Conservation (phyloP, 73 alveolate genomes). For the Paramecium sonneborni region DNA sequence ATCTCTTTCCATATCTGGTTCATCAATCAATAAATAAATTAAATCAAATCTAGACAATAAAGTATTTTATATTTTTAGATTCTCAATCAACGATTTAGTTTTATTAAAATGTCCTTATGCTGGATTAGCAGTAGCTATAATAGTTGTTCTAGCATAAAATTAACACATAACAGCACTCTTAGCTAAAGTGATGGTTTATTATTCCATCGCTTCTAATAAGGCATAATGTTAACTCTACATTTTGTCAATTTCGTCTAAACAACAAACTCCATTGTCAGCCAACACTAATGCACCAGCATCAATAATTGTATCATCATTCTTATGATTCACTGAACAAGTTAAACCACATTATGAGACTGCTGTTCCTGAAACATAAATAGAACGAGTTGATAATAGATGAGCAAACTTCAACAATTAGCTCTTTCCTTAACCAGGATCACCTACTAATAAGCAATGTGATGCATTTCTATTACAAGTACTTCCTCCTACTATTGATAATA, state of each 20-base stretch:
- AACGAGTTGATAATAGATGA: conserved; percentile 78
- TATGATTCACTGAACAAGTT: conserved; percentile 82
- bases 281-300: conserved; percentile 93
- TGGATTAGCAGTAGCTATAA: conserved; percentile 92
- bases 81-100: conserved; percentile 71
- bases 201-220: conserved; percentile 90
- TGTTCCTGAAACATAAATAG: conserved; percentile 88
- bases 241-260: conserved; percentile 93
- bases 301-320: conserved; percentile 74
- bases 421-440: conserved; percentile 85
- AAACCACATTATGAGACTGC: conserved; percentile 90
- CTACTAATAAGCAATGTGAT: conserved; percentile 66
- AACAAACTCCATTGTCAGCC: conserved; percentile 89
- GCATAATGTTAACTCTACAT: conserved; percentile 85
- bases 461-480: conserved; percentile 58
- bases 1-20: conserved; percentile 84
- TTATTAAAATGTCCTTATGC: conserved; percentile 83
- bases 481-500: conserved; percentile 87
- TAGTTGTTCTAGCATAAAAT: conserved; percentile 81
- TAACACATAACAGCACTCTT: conserved; percentile 88
- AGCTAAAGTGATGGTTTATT: conserved; percentile 87
- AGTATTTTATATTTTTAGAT: conserved; percentile 79
- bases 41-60: conserved; percentile 85
- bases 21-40: conserved; percentile 86
- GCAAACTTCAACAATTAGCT: conserved; percentile 84